Base-by-base conservation (phyloP, 2,329 filamentous ascomycete genomes). In the Celoporthe dispersa region DNA sequence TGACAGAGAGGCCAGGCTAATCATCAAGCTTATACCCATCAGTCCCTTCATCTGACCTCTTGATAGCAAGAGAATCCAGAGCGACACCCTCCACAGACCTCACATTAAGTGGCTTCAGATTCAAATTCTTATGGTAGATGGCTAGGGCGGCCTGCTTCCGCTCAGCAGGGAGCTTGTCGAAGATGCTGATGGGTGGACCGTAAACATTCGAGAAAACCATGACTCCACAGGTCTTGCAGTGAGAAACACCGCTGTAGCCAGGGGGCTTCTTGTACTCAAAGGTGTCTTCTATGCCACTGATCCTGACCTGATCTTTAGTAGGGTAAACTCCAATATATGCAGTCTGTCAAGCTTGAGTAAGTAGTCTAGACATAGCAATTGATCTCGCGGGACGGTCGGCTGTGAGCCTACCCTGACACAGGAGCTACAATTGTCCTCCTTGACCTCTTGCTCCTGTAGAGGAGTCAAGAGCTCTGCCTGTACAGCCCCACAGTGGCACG, bases 401-500 rank as follows among this genome's bases (percentile, higher is more conserved):
- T 44, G 11, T 3, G 9, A n/a, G 4, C 16, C 16, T 59, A 71
- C 71, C 55, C 71, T 67, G 53, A 66, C 70, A 37, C 70, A 73
- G 22, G 39, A n/a, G 51, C 71, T 72, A 25, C 77, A 66, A 82
- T 79, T 63, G 79, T 78, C 59, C 80, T 81, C 37, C 79, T 78
- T 60, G 80, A 82, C 67, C 81, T 83, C 71, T 82, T 84, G 53
- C 79, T 79, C 11, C 80, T 81, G 70, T 81, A 84, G 48, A 82
- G 70, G 64, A 1, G 55, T 48, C 22, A 68, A 39, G 12, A 73
- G 64, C 39, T 53, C 60, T 28, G 70, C 67, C 44, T 65, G 55
- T 2, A 72, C 68, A 19, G 37, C 19, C 0, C 70, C 70, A 53
- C 71, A 73, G 39, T 73, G 71, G 35, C 71, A 73, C 2, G 71